Conservation (phyloP, 1,284 basidiomycete genomes). For the Megacollybia platyphylla region DNA sequence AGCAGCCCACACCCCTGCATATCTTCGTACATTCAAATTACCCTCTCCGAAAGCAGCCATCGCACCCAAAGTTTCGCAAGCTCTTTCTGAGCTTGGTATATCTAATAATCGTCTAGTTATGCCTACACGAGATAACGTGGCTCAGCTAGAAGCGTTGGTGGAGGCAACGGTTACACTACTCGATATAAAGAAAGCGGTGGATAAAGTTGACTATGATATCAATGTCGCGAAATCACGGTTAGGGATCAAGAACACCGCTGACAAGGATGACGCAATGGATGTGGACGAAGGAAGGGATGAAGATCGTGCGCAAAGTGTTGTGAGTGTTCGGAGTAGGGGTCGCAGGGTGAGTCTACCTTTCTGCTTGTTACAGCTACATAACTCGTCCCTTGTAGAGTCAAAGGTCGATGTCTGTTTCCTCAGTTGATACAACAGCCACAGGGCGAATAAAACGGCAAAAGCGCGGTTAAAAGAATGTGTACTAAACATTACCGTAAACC, state of each 20-base stretch:
- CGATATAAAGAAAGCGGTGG: conserved; percentile 81
- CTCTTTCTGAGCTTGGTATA: conserved; percentile 67
- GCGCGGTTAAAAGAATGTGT: conserved; percentile 19
- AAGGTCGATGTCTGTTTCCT: conserved; percentile 51
- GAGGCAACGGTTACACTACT: conserved; percentile 62
- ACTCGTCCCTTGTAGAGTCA: conserved; percentile 24
- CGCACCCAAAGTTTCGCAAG: conserved; percentile 61
- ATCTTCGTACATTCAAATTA: conserved; percentile 75
- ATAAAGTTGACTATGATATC: conserved; percentile 78
- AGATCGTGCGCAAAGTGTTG: conserved; percentile 51
- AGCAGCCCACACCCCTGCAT: conserved; percentile 63
- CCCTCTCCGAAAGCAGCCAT: conserved; percentile 64
- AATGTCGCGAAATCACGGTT: conserved; percentile 55
- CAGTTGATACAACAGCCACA: conserved; percentile 52
- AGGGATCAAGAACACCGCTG: conserved; percentile 25
- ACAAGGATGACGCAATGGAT: conserved; percentile 13
- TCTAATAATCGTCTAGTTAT: conserved; percentile 72
- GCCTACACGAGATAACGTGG: conserved; percentile 76
- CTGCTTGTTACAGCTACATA: background rate
- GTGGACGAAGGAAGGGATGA: conserved; percentile 31
- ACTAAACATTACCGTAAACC: background rate
- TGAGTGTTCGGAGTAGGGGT: conserved; percentile 45
- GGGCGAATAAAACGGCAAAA: conserved; percentile 47
- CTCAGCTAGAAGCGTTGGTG: conserved; percentile 61
- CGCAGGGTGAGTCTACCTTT: conserved; percentile 18